phyloP scores from a whole-genome alignment of 441 rosid genomes.

The Hura crepitans region DNA sequence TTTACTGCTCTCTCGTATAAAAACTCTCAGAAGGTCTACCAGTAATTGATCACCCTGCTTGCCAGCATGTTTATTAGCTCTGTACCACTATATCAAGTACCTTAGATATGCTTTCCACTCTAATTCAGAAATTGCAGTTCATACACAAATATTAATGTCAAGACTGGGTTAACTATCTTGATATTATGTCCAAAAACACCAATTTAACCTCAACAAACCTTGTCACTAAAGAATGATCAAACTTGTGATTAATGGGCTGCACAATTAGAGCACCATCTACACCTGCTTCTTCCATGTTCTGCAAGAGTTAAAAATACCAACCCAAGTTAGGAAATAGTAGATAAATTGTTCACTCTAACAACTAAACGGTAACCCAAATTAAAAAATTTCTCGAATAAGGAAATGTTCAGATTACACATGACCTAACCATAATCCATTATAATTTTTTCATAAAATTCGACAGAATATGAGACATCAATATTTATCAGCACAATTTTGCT shows the following conservation, averaged over 20 bases:
- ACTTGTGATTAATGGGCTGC: slow-evolving; percentile 91
- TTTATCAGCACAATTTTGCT: too few relatives aligned
- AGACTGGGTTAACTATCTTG: neutral
- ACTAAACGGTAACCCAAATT: neutral
- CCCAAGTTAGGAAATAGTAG: neutral
- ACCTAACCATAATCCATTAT: too few relatives aligned
- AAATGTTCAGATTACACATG: neutral
- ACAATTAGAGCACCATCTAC: slow-evolving; percentile 94
- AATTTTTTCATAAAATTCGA: too few relatives aligned
- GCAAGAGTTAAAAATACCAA: slow-evolving; percentile 10
- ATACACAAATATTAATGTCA: neutral
- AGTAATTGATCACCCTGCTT: neutral
- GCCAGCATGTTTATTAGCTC: neutral
- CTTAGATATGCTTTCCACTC: neutral
- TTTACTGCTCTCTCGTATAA: neutral
- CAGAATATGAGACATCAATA: too few relatives aligned
- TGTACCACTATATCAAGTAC: neutral
- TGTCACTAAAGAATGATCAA: slow-evolving; percentile 81
- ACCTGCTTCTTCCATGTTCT: slow-evolving; percentile 87
- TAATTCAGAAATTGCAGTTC: neutral
- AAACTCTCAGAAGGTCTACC: neutral
- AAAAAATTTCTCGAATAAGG: neutral
- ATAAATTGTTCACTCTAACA: neutral
- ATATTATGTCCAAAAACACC: neutral
- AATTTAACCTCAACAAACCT: slow-evolving; percentile 41